Percentiles rank a stretch among this genome's conserved stretches.
These are phyloP conservation scores for Raffaelea albimanens DNA, from an alignment of 2,329 filamentous ascomycete genomes.

Conservation along the genomic window DNA sequence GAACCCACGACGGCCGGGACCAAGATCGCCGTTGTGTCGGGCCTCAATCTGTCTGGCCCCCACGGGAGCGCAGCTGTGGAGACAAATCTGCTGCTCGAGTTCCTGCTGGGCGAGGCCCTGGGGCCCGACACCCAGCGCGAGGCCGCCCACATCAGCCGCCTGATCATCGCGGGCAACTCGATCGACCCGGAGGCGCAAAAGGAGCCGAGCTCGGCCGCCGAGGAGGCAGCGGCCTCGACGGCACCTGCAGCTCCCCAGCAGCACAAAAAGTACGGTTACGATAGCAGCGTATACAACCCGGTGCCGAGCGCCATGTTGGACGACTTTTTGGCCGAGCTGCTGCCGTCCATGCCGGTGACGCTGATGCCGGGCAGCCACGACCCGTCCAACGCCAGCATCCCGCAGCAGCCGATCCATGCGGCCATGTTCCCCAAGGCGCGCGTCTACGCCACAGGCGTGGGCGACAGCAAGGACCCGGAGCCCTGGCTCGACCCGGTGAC, in stretches of 20 bases:
- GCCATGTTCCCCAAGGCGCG: slow-evolving; percentile 79
- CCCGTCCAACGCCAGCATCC: slow-evolving; percentile 80
- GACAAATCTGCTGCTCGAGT: slow-evolving; percentile 74
- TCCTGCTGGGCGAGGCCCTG: slow-evolving; percentile 72
- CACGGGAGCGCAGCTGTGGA: slow-evolving; percentile 63
- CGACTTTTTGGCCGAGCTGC: slow-evolving; percentile 66
- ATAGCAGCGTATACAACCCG: slow-evolving; percentile 79
- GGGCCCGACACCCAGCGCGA: slow-evolving; percentile 49
- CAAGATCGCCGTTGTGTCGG: slow-evolving; percentile 78
- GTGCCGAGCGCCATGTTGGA: slow-evolving; percentile 78
- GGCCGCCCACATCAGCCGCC: slow-evolving; percentile 62
- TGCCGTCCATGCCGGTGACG: slow-evolving; percentile 82
- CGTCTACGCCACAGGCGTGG: slow-evolving; percentile 49
- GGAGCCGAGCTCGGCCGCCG: slow-evolving; percentile 13
- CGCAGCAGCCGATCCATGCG: slow-evolving; percentile 86
- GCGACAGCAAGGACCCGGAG: slow-evolving; percentile 16
- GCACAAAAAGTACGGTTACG: slow-evolving; percentile 87
- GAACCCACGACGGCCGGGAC: slow-evolving; percentile 19
- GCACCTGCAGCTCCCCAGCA: slow-evolving; percentile 6
- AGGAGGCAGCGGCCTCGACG: slow-evolving; percentile 20
- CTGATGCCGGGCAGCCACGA: slow-evolving; percentile 77
- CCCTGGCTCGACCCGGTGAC: slow-evolving; percentile 79
- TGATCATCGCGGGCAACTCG: slow-evolving; percentile 89
- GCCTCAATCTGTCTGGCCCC: slow-evolving; percentile 70
- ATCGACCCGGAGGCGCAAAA: slow-evolving; percentile 37